Percentiles rank a stretch among this genome's conserved stretches.
Evolutionary conservation across 306 rosid genomes (phyloP).

Genomic region (Vachellia pachyceras): DNA sequence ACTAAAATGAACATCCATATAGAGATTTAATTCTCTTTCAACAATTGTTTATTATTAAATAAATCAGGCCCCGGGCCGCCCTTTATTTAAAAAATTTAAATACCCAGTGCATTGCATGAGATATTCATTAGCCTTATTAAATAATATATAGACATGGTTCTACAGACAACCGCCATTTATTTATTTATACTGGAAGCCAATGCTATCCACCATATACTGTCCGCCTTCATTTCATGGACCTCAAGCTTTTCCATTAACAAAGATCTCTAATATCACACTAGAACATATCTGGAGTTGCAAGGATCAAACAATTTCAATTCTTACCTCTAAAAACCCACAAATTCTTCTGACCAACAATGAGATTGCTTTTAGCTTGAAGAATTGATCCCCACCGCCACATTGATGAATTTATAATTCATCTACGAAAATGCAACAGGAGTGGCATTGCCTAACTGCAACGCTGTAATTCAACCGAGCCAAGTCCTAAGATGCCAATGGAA

Average conservation of each 20-base stretch:
- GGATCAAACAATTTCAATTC: not conserved
- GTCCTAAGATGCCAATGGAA: not conserved
- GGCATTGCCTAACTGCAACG: not conserved
- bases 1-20: too few relatives aligned
- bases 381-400: not conserved
- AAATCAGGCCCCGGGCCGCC: too few relatives aligned
- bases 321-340: not conserved
- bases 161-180: too few relatives aligned
- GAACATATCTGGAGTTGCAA: not conserved
- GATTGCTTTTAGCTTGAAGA: not conserved
- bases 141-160: too few relatives aligned
- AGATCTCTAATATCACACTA: not conserved
- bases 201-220: not conserved
- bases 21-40: too few relatives aligned
- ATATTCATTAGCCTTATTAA: too few relatives aligned
- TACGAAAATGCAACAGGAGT: too few relatives aligned
- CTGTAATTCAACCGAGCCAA: not conserved
- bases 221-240: not conserved
- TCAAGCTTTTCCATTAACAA: not conserved
- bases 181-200: not conserved
- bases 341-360: not conserved
- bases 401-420: not conserved
- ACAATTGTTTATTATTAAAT: too few relatives aligned
- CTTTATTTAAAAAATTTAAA: too few relatives aligned
- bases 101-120: too few relatives aligned